Evolutionary conservation across 371 early-diverging fungal genomes (phyloP), one percentile per base, ranked within the genome.

Genomic region (Quaeritorhiza haematococci): DNA sequence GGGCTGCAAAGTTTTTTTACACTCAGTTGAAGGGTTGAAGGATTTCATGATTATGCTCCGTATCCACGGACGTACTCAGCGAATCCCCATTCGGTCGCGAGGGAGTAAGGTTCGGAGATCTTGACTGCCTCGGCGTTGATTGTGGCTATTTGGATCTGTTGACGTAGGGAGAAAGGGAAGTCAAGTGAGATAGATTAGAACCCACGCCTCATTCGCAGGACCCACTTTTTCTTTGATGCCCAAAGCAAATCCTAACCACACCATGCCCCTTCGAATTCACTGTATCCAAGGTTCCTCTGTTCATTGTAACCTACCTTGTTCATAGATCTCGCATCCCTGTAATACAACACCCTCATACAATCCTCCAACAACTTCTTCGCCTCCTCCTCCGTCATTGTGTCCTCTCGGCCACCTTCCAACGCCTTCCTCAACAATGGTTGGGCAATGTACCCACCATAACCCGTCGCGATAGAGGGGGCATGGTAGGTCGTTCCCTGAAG

Each of bases 401-500:
- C 81, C 63, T 87, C 91, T 43, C 84, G 82, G 24, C 86, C 88
- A 17, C 33, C 49, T 68, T 97, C 97, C 5, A 91, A 84, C 32
- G 86, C 85, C 69, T 89, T 94, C 73, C 99, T 82, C 64, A 99
- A 70, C 55, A 98, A 85, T 47, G 99, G 99, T 59, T 91, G 90
- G 45, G 96, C 98, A 51, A 99, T 71, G 74, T 98, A 87, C 33
- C 85, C 87, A 33, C 98, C 98, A 69, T 91, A 94, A 28, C 99
- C 99, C 33, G 99, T 98, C 34, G 98, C 97, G 59, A 98, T 90
- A 23, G 93, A 89, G 17, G 87, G 68, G 3, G 94, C 69, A 65
- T 91, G 83, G 69, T 96, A 97, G 23, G 96, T 94, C 24, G 96
- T 97, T 34, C 99, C 99, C 67, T 90, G 86, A 50, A 94, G 76